These are phyloP conservation scores for Coemansia sp. DNA, from an alignment of 192 early-diverging fungal genomes.

Conservation along the genomic window DNA sequence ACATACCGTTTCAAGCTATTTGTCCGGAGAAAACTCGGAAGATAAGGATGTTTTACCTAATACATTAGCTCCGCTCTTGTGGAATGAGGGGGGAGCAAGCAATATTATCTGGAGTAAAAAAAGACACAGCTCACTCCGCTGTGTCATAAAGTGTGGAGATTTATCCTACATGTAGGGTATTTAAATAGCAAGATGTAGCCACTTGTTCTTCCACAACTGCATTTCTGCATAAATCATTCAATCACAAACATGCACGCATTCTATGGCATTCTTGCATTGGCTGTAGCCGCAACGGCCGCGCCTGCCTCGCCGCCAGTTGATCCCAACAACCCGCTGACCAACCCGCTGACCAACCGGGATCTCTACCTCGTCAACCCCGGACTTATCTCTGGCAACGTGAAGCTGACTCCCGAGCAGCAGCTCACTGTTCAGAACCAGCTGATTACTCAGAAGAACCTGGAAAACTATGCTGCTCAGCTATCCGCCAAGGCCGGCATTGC, in stretches of 20 bases:
- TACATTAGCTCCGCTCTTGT: no score
- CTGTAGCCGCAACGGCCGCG: constrained; percentile 25
- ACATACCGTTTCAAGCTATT: not conserved
- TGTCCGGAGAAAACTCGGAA: constrained; percentile 4
- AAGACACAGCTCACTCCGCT: no score
- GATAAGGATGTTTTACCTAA: not conserved
- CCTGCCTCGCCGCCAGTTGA: constrained; percentile 41
- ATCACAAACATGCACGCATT: constrained; percentile 28
- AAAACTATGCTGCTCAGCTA: constrained; percentile 43
- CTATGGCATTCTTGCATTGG: constrained; percentile 33
- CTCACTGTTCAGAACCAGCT: constrained; percentile 48
- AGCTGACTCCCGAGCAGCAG: constrained; percentile 36
- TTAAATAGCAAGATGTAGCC: no score
- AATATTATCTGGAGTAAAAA: no score
- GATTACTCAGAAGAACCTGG: constrained; percentile 48
- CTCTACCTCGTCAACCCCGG: constrained; percentile 37
- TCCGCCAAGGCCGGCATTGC: constrained; percentile 36
- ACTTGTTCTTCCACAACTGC: not conserved
- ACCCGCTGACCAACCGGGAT: constrained; percentile 42
- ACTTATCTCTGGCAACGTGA: not conserved
- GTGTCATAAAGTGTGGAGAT: no score
- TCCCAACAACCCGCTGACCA: constrained; percentile 45
- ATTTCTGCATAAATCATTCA: constrained; percentile 2
- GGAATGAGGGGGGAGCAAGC: no score
- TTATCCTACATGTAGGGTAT: no score